Evolutionary conservation across 108 stramenopile species (phyloP).

Genomic region (Fragilariopsis cylindrus): DNA sequence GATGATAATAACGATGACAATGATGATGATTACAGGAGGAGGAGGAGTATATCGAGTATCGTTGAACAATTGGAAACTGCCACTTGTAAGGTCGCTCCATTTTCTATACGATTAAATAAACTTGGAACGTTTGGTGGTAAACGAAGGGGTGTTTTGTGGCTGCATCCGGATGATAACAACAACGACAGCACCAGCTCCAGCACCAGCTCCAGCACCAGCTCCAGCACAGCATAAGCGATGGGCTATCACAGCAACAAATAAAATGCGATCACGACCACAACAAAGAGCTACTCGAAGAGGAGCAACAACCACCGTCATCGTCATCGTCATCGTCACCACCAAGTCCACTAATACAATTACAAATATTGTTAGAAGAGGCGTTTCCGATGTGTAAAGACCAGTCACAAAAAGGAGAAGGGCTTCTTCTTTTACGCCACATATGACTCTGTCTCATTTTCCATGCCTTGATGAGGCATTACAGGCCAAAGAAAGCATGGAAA

Average conservation of each 20-base stretch:
- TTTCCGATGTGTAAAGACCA: slow-evolving; percentile 71
- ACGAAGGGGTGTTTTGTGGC: slow-evolving; percentile 72
- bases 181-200: not conserved
- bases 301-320: slow-evolving; percentile 4
- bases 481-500: slow-evolving; percentile 49
- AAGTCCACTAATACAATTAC: slow-evolving; percentile 45
- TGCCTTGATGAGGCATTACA: slow-evolving; percentile 49
- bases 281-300: slow-evolving; percentile 30
- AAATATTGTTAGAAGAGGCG: slow-evolving; percentile 45
- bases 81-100: slow-evolving; percentile 49
- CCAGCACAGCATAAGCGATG: slow-evolving; percentile 5
- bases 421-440: slow-evolving; percentile 60
- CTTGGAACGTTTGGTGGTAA: slow-evolving; percentile 79
- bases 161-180: slow-evolving; percentile 41
- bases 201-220: not conserved
- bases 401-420: slow-evolving; percentile 33
- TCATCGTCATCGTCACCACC: slow-evolving; percentile 5
- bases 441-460: slow-evolving; percentile 77
- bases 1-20: not conserved
- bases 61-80: slow-evolving; percentile 33
- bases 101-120: slow-evolving; percentile 49
- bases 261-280: not conserved
- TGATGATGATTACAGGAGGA: slow-evolving; percentile 2
- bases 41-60: slow-evolving; percentile 16
- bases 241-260: slow-evolving; percentile 8